These are phyloP conservation scores for Tricholoma saponaceum DNA, from an alignment of 768 basidiomycete species.

Conservation along the genomic window DNA sequence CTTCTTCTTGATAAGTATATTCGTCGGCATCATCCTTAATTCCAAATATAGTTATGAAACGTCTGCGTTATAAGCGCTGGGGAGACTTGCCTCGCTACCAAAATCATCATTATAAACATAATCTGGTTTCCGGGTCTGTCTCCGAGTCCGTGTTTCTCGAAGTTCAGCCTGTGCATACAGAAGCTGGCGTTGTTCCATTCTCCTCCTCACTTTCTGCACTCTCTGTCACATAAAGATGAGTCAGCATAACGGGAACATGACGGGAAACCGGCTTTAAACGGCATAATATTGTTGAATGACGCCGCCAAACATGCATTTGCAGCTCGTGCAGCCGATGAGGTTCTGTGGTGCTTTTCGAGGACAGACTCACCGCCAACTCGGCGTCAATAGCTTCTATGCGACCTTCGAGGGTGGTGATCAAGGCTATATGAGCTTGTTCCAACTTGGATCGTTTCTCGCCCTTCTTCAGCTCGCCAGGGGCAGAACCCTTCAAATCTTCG, in stretches of 20 bases:
- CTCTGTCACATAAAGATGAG: constrained; percentile 41
- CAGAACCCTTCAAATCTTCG: constrained; percentile 51
- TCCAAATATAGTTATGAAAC: constrained; percentile 25
- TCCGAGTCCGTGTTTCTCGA: constrained; percentile 74
- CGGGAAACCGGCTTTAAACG: constrained; percentile 1
- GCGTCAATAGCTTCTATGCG: constrained; percentile 64
- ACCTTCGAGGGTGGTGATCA: constrained; percentile 59
- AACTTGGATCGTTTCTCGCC: constrained; percentile 50
- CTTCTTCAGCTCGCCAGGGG: constrained; percentile 41
- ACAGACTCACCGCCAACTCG: constrained; percentile 63
- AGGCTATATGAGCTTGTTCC: constrained; percentile 55
- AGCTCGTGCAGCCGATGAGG: constrained; percentile 3
- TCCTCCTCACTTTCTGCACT: constrained; percentile 63
- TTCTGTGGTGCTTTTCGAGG: constrained; percentile 6
- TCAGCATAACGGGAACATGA: constrained; percentile 4
- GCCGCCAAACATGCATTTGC: background rate
- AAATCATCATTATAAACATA: constrained; percentile 72
- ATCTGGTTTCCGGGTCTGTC: constrained; percentile 69
- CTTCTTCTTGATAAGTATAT: constrained; percentile 61
- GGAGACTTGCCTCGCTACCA: constrained; percentile 58
- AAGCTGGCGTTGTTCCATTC: constrained; percentile 62
- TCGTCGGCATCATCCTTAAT: constrained; percentile 59
- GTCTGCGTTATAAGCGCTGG: constrained; percentile 11
- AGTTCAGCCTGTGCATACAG: constrained; percentile 73
- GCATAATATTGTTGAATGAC: constrained; percentile 5